Evolutionary conservation across 2,329 filamentous ascomycete genomes (phyloP), one percentile per base, ranked within the genome.

Genomic region (Calonectria henricotiae): DNA sequence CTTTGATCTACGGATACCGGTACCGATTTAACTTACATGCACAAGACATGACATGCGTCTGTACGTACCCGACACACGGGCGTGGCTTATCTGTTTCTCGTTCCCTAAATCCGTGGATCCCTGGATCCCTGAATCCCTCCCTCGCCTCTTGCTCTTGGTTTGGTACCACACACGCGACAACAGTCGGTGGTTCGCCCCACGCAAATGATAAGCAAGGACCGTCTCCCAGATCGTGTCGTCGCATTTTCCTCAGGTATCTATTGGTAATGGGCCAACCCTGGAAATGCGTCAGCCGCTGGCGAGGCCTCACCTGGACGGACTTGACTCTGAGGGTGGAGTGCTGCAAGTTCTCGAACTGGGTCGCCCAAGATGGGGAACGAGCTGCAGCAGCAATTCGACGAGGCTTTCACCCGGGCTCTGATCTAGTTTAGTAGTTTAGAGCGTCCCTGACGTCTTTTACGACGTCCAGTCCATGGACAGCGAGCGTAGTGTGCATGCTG

Each of bases 201-300:
- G 54, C 46, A 47, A 23, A 25, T 46, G 67, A 69, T 69, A 69
- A 65, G 67, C 67, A 62, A 62, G 62, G 67, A 54, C 37, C 62
- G 62, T 37, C 20, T 11, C 35, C 17, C 35, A 32, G 55, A 39
- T 47, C 54, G 37, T 69, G 62, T 65, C 35, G 55, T 51, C 13
- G 62, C 62, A 65, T 60, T 30, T 51, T 32, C 37, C 43, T 65
- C 67, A 69, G 17, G 44, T 39, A 65, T 62, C 30, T 54, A 69
- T 69, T 69, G 67, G 62, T 69, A 61, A 69, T 65, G 62, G 62
- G 51, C 41, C 67, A 62, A 69, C 67, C 20, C 39, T n/a, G 9
- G n/a, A 46, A 35, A 68, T 63, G 39, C 49, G 49, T 44, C 51
- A 58, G 30, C 41, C 60, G 23, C 39, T 25, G 65, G 5, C 20